Conservation (phyloP, 768 basidiomycete species). For the Calocera viscosa region DNA sequence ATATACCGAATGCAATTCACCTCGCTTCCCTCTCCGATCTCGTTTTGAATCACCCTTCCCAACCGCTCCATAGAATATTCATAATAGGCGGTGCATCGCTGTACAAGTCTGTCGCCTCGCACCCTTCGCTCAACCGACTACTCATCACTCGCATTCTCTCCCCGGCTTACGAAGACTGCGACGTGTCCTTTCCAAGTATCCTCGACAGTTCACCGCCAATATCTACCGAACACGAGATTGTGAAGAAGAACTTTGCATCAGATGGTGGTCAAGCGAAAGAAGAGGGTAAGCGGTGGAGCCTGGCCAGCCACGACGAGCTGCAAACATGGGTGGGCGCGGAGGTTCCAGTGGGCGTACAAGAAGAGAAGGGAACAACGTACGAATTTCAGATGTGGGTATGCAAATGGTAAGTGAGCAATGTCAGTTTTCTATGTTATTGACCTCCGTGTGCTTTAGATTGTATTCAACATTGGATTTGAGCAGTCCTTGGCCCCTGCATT, state of each 20-base stretch:
- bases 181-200: slow-evolving; percentile 76
- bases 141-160: slow-evolving; percentile 72
- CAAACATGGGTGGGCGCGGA: slow-evolving; percentile 68
- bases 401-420: not conserved
- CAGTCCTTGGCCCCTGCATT: too few species aligned
- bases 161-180: slow-evolving; percentile 69
- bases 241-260: not conserved
- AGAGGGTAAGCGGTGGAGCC: slow-evolving; percentile 36
- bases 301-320: slow-evolving; percentile 50
- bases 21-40: slow-evolving; percentile 31
- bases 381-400: slow-evolving; percentile 95
- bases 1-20: not conserved
- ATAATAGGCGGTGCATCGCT: slow-evolving; percentile 87
- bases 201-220: too few species aligned
- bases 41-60: slow-evolving; percentile 25
- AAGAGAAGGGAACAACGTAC: slow-evolving; percentile 73
- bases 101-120: slow-evolving; percentile 52
- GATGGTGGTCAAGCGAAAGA: not conserved
- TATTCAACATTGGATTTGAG: too few species aligned
- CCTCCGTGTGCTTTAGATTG: too few species aligned
- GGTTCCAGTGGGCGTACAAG: slow-evolving; percentile 60
- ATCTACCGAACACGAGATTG: too few species aligned
- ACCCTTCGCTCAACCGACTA: slow-evolving; percentile 50
- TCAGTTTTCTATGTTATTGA: too few species aligned
- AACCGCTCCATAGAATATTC: slow-evolving; percentile 49